phyloP scores from a whole-genome alignment of 176 grass and related monocot species.

The Phoenix dactylifera region DNA sequence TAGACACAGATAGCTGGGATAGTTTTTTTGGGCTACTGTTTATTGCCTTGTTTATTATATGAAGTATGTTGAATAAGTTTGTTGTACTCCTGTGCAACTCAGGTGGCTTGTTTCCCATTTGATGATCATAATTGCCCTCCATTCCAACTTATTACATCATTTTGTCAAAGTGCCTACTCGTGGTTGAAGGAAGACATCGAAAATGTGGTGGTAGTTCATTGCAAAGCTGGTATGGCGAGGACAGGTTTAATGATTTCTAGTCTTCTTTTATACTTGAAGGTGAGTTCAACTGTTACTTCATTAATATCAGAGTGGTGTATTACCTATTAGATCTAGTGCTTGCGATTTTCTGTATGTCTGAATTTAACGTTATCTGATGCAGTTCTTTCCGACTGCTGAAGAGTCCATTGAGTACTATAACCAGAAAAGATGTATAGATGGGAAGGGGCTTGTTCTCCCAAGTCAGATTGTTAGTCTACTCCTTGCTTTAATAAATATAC shows the following conservation, averaged over 20 bases:
- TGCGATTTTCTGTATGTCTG: too few species aligned
- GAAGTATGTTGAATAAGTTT: too few species aligned
- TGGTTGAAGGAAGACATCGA: slow-evolving; percentile 8
- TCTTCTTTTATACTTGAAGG: slow-evolving; percentile 10
- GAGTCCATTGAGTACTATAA: slow-evolving; percentile 17
- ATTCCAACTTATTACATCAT: slow-evolving; percentile 10
- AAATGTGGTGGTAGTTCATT: slow-evolving; percentile 15
- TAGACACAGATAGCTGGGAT: too few species aligned
- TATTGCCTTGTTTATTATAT: too few species aligned
- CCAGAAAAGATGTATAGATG: slow-evolving; percentile 12
- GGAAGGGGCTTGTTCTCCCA: slow-evolving; percentile 14
- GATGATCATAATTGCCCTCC: slow-evolving; percentile 14
- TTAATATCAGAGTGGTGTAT: too few species aligned
- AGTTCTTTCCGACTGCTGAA: slow-evolving; percentile 16
- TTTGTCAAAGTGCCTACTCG: slow-evolving; percentile 10
- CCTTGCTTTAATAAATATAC: too few species aligned
- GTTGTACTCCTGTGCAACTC: not conserved
- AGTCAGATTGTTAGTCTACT: slow-evolving; percentile 18
- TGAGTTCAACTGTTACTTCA: not conserved
- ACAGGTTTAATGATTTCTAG: slow-evolving; percentile 17
- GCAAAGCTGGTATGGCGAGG: slow-evolving; percentile 12
- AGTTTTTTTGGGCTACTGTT: too few species aligned
- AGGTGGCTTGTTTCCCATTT: slow-evolving; percentile 12
- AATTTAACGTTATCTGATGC: not conserved
- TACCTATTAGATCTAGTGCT: too few species aligned